Evolutionary conservation across 2,329 filamentous ascomycete species (phyloP).

Genomic region (Penicillium sp.): DNA sequence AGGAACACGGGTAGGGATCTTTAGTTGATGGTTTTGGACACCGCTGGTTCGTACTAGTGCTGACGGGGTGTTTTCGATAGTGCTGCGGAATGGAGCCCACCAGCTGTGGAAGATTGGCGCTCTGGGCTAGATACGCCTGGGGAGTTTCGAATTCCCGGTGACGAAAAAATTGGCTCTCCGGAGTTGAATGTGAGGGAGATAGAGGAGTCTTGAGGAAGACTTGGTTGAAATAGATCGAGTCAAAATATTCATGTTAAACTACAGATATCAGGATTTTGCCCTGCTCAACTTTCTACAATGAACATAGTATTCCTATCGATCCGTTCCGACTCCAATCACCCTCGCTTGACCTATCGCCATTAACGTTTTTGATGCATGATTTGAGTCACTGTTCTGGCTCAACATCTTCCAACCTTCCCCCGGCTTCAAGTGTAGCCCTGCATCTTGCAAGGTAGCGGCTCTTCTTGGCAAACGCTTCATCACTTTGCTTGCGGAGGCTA

Average conservation of each 20-base stretch:
- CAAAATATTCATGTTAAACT: background rate
- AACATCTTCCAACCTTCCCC: background rate
- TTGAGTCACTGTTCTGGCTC: background rate
- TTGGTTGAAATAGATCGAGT: background rate
- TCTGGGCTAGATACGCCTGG: background rate
- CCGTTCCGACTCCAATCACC: background rate
- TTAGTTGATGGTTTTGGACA: background rate
- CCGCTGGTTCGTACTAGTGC: background rate
- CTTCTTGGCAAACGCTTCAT: background rate
- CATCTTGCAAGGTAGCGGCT: background rate
- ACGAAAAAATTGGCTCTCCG: background rate
- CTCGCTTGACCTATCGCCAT: background rate
- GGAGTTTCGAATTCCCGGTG: background rate
- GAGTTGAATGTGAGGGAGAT: constrained; percentile 1
- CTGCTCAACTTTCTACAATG: background rate
- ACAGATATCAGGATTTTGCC: background rate
- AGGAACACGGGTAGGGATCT: background rate
- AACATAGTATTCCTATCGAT: background rate
- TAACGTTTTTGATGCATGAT: background rate
- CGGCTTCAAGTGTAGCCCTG: background rate
- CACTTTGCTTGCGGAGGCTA: background rate
- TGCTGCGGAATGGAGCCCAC: background rate
- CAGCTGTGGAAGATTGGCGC: background rate
- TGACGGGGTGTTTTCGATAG: background rate
- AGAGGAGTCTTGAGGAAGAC: background rate